Evolutionary conservation across 495 filamentous ascomycete genomes (phyloP), one percentile per base, ranked within the genome.

Genomic region (Xylaria palmicola): DNA sequence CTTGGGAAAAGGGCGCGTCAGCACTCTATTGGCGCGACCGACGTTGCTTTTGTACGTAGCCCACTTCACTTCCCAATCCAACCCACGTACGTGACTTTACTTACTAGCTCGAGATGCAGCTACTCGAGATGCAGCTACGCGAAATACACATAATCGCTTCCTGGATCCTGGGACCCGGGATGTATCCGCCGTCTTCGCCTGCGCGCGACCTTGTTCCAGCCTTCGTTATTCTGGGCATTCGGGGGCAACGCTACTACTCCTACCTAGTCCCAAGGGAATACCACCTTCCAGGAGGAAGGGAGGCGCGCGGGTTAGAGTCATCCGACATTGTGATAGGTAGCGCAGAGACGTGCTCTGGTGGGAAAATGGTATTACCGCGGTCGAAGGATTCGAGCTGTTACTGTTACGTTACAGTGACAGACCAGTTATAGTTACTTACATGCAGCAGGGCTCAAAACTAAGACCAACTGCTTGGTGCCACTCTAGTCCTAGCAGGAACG

Each of bases 21-120:
- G 51, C 51, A 54, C 51, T 54, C 36, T 54, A 54, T 54, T 54
- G 51, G 51, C 51, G 51, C 36, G 22, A 54, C 51, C 19, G 13
- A 7, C n/a, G n/a, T n/a, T n/a, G n/a, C n/a, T n/a, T n/a, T n/a
- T n/a, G n/a, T n/a, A n/a, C n/a, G n/a, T n/a, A n/a, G n/a, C n/a
- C n/a, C n/a, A n/a, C n/a, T n/a, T n/a, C n/a, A n/a, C n/a, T n/a
- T n/a, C n/a, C n/a, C n/a, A n/a, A n/a, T n/a, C n/a, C n/a, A n/a
- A n/a, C n/a, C n/a, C n/a, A n/a, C n/a, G n/a, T n/a, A n/a, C n/a
- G n/a, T 29, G 27, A 44, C 30, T 56, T 17, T 22, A 56, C 39
- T n/a, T 34, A 8, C 39, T 56, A 44, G n/a, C n/a, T 44, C 41
- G 12, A n/a, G 17, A 27, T 44, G 6, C 1, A 55, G 24, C 41